A percentile compares a stretch with the other conserved stretches of the same genome.
These are phyloP conservation scores for Fomitopsis pinicola DNA, from an alignment of 1,284 basidiomycete genomes.

Conservation along the genomic window DNA sequence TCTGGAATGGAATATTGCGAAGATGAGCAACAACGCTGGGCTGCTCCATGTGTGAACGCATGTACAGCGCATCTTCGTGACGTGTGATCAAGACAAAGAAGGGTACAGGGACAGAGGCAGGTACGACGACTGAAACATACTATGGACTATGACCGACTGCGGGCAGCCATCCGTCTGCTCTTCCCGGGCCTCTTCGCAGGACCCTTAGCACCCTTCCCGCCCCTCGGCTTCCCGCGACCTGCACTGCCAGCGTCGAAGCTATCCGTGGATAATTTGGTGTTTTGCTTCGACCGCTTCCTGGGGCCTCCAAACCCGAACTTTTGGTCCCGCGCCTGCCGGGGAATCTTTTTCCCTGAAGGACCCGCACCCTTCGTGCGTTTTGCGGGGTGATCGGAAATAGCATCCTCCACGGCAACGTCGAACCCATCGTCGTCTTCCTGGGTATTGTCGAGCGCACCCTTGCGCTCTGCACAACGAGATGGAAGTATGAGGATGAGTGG, in stretches of 20 bases:
- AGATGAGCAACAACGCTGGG: neutral
- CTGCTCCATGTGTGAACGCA: too few relatives aligned
- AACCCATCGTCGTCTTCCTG: slow-evolving; percentile 71
- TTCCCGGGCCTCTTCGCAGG: slow-evolving; percentile 57
- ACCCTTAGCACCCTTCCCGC: slow-evolving; percentile 28
- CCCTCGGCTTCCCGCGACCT: slow-evolving; percentile 31
- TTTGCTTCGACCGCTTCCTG: slow-evolving; percentile 71
- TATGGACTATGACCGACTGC: slow-evolving; percentile 29
- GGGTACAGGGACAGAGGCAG: neutral
- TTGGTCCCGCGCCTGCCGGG: slow-evolving; percentile 66
- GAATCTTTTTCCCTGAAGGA: slow-evolving; percentile 38
- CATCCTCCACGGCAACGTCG: slow-evolving; percentile 84
- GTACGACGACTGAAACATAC: neutral
- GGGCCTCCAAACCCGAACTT: slow-evolving; percentile 80
- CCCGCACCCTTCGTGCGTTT: slow-evolving; percentile 49
- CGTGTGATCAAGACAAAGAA: too few relatives aligned
- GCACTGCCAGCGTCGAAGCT: slow-evolving; percentile 49
- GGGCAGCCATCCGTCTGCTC: slow-evolving; percentile 47
- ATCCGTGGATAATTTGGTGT: slow-evolving; percentile 76
- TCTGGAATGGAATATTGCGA: neutral
- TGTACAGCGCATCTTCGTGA: too few relatives aligned
- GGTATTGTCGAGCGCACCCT: slow-evolving; percentile 76
- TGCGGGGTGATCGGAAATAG: slow-evolving; percentile 68
- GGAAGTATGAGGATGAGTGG: neutral
- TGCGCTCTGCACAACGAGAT: slow-evolving; percentile 53